A percentile compares a stretch with the other conserved stretches of the same genome.
These are phyloP conservation scores for Lagenidium giganteum DNA, from an alignment of 352 stramenopile genomes.

Conservation along the genomic window DNA sequence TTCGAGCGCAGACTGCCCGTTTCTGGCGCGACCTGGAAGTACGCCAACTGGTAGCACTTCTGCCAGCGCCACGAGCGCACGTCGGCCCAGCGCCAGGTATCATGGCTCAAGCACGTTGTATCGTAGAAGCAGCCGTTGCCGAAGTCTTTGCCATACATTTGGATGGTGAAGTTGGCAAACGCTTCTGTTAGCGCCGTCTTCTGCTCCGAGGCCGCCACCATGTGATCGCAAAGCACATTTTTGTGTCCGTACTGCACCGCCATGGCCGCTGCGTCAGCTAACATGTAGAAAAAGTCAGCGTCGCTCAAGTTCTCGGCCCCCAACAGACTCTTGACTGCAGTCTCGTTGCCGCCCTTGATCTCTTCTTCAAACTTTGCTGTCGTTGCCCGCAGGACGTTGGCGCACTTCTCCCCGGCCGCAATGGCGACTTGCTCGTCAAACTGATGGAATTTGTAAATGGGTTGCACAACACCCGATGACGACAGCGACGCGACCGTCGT, in stretches of 20 bases:
- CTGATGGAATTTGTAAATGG: constrained; percentile 63
- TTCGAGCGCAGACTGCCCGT: constrained; percentile 41
- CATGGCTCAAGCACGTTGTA: constrained; percentile 39
- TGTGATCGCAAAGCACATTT: constrained; percentile 54
- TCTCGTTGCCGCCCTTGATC: constrained; percentile 33
- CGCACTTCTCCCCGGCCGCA: constrained; percentile 36
- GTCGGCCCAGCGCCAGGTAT: constrained; percentile 45
- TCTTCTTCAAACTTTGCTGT: constrained; percentile 59
- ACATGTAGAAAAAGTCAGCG: constrained; percentile 83
- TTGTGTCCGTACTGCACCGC: constrained; percentile 81
- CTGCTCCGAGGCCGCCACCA: constrained; percentile 31
- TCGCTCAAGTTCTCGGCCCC: constrained; percentile 39
- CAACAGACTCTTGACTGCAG: constrained; percentile 45
- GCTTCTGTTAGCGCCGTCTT: constrained; percentile 38
- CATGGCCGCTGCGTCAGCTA: constrained; percentile 76
- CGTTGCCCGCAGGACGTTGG: constrained; percentile 39
- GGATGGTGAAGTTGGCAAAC: constrained; percentile 66
- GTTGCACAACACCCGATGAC: constrained; percentile 66
- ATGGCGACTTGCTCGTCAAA: constrained; percentile 69
- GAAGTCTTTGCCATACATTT: constrained; percentile 66
- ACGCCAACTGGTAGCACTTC: constrained; percentile 75
- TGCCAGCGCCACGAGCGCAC: constrained; percentile 77
- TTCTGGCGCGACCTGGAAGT: constrained; percentile 67
- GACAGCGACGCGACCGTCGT: constrained; percentile 53
- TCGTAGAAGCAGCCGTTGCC: constrained; percentile 69